Evolutionary conservation across 805 yeast species (phyloP), one percentile per base, ranked within the genome.

Genomic region (Saturnispora gosingensis): DNA sequence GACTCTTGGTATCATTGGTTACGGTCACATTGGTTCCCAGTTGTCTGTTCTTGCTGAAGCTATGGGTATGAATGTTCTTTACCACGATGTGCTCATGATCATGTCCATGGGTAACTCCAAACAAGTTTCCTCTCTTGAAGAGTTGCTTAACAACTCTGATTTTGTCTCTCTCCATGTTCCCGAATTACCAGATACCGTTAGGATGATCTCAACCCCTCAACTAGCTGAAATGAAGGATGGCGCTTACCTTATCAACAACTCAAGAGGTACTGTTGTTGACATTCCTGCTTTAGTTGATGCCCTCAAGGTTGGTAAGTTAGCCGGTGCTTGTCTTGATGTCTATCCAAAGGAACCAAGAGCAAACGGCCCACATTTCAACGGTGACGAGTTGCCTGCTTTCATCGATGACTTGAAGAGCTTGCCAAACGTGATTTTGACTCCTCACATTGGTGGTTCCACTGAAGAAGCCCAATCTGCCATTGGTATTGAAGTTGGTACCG

Each of bases 391-490:
- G 66, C 91, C 91, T 72, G 60, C 73, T 42, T 93, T 96, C 90
- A 78, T 86, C 56, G 74, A 87, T 34, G 97, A 90, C 67, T 78
- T 93, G 61, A 77, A 82, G 60, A 73, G 85, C 10, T 77, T 89
- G 67, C 82, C 90, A 72, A 93, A 93, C 72, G 81, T 91, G 56
- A 89, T 93, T 58, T 77, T 93, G 64, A 84, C 98, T 51, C 99
- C 99, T 34, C 99, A 93, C 67, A 93, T 93, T 61, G 99, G 99
- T 72, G 99, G 99, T 59, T 89, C 97, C 48, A 93, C 99, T 46
- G 98, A 91, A 72, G 99, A 93, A 76, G 99, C 99, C 38, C 99
- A 93, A 77, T 78, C 87, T 52, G 96, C 98, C 40, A 93, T 93
- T 65, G 99, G 99, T 73, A 75, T 91, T 55, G 99, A 93, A 74